A percentile compares a stretch with the other conserved stretches of the same genome.
phyloP scores from a whole-genome alignment of 108 stramenopile genomes.

The Cyclotella atomus region DNA sequence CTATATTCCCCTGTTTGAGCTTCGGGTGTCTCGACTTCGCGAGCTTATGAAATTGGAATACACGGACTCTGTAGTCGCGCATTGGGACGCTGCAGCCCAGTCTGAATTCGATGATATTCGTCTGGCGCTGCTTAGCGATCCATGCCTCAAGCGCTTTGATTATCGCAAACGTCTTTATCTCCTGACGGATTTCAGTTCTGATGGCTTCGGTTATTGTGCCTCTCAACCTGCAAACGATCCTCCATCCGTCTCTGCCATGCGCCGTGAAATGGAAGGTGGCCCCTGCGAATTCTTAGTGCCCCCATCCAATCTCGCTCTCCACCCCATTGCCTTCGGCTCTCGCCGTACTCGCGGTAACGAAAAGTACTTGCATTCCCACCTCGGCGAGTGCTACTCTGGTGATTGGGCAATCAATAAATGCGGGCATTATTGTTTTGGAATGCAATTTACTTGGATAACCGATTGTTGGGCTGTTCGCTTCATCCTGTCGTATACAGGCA shows the following conservation, averaged over 20 bases:
- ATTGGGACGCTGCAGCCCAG: not conserved
- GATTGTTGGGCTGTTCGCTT: constrained; percentile 7
- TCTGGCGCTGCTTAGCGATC: constrained; percentile 10
- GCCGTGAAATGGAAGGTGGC: not conserved
- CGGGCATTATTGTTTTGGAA: not conserved
- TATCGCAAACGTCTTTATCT: constrained; percentile 1
- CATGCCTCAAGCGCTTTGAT: constrained; percentile 10
- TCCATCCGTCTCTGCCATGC: constrained; percentile 1
- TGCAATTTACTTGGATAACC: constrained; percentile 1
- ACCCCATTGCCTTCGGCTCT: constrained; percentile 20
- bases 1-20: constrained; percentile 23
- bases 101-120: not conserved
- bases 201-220: constrained; percentile 11
- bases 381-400: constrained; percentile 3
- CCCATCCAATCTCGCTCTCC: constrained; percentile 1
- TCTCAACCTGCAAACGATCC: constrained; percentile 10
- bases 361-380: constrained; percentile 15
- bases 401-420: constrained; percentile 12
- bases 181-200: constrained; percentile 6
- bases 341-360: constrained; percentile 3
- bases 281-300: constrained; percentile 2
- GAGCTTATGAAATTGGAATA: constrained; percentile 1
- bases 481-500: constrained; percentile 6
- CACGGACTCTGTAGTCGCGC: not conserved
- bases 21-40: not conserved